These are phyloP conservation scores for Pythium coloratum DNA, from an alignment of 352 stramenopile species.

Conservation along the genomic window DNA sequence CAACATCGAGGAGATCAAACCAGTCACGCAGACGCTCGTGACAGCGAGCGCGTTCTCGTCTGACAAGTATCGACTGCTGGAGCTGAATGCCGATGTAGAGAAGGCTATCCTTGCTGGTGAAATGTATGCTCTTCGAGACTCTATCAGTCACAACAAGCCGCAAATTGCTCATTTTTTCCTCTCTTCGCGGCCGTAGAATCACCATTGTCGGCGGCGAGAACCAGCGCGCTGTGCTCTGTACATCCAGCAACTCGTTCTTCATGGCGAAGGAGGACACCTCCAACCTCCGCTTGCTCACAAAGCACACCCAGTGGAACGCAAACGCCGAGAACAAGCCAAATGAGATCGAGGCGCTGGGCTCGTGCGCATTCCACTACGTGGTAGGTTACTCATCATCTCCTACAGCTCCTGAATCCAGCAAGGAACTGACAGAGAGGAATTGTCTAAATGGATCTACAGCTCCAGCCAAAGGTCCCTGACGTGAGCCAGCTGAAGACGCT, in stretches of 20 bases:
- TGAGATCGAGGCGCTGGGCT: conserved; percentile 58
- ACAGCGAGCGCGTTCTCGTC: conserved; percentile 52
- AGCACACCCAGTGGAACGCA: no score
- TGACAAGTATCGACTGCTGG: conserved; percentile 58
- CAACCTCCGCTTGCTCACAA: no score
- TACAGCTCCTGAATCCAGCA: neutral
- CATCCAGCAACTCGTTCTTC: no score
- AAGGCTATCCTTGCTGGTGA: conserved; percentile 35
- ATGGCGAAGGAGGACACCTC: no score
- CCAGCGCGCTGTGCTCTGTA: no score
- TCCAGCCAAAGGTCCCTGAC: conserved; percentile 65
- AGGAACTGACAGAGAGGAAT: neutral
- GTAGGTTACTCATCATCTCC: conserved; percentile 25
- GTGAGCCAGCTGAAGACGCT: conserved; percentile 54
- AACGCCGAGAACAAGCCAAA: conserved; percentile 4
- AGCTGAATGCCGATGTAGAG: conserved; percentile 70
- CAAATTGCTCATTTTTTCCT: no score
- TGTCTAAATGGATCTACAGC: conserved; percentile 28
- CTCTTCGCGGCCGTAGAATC: no score
- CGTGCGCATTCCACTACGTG: conserved; percentile 65
- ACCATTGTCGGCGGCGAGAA: no score
- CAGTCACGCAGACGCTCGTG: conserved; percentile 43
- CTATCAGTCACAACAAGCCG: no score
- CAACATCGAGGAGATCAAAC: conserved; percentile 14
- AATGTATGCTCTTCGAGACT: conserved; percentile 1